phyloP scores from a whole-genome alignment of 768 basidiomycete genomes.

The Suillus plorans region DNA sequence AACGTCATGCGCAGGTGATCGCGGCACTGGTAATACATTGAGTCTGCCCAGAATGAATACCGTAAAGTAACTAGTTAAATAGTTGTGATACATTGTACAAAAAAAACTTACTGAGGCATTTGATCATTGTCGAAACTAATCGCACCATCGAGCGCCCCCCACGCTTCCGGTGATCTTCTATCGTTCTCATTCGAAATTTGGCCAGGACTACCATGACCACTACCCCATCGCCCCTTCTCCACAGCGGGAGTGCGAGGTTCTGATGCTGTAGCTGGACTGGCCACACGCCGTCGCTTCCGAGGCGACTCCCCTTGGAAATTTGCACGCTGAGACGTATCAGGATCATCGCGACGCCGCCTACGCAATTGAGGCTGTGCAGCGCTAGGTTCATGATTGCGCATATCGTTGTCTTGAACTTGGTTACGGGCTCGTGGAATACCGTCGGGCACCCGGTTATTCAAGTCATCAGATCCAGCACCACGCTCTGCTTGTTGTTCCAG shows the following conservation, averaged over 20 bases:
- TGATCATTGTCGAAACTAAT: not conserved
- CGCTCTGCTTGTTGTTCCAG: not conserved
- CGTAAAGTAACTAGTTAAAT: not conserved
- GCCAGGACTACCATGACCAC: not conserved
- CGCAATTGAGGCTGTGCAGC: slow-evolving; percentile 2
- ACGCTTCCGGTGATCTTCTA: slow-evolving; percentile 10
- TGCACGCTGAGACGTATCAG: slow-evolving; percentile 9
- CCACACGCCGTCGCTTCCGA: slow-evolving; percentile 18
- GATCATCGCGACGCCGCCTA: slow-evolving; percentile 18
- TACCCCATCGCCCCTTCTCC: slow-evolving; percentile 2
- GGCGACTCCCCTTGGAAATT: not conserved
- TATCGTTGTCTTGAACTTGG: not conserved
- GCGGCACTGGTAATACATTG: not conserved
- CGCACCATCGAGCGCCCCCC: slow-evolving; percentile 8
- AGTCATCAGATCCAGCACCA: not conserved
- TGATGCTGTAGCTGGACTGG: not conserved
- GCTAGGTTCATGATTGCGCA: not conserved
- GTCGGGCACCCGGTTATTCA: not conserved
- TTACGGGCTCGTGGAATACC: slow-evolving; percentile 4
- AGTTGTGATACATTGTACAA: not conserved
- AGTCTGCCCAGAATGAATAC: slow-evolving; percentile 6
- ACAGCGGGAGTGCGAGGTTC: not conserved
- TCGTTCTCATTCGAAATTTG: not conserved
- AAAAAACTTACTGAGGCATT: slow-evolving; percentile 15
- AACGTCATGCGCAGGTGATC: slow-evolving; percentile 1